Base-by-base conservation (phyloP, 2,329 filamentous ascomycete genomes). In the Thyridium curvatum region DNA sequence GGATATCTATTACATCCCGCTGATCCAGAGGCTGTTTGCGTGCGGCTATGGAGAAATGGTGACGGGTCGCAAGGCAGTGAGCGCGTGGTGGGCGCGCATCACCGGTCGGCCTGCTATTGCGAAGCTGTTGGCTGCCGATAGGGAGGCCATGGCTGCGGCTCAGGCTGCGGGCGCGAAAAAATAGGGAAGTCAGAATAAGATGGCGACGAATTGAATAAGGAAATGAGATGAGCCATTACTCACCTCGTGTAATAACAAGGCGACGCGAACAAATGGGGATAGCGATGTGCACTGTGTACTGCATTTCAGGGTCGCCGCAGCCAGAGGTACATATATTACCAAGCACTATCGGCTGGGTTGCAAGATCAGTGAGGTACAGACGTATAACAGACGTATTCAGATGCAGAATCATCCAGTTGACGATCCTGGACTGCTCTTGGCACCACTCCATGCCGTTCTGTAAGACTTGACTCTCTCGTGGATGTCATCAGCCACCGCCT, bases 1-100 rank as follows among this genome's bases (percentile, higher is more conserved):
- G 30, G 68, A 72, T 50, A 66, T 72, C 45, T 65, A 64, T 54
- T 71, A 72, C 44, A 64, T 71, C 48, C 66, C 66, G 5, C 44
- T 65, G 43, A 55, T 69, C 13, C 57, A 59, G 40, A 62, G 63
- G 45, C 57, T 70, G 42, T 61, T 68, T 41, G 60, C 52, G 8
- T 59, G 57, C 41, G 65, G 64, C 13, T 60, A 62, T 21, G 55
- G 51, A 46, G 57, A 66, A 38, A 9, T 65, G 18, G 47, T 68
- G 40, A 26, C 46, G 31, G 50, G 53, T 42, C 61, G 62, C 36
- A 42, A 57, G 46, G 55, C 55, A 42, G 59, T 68, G 36, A 56
- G 46, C 45, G 59, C 54, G 46, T 68, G 64, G 64, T 68, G 64
- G 65, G 43, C 61, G n/a, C 60, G 62, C 16, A 52, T 51, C 41